phyloP scores from a whole-genome alignment of 2,329 filamentous ascomycete species.

The Fusarium chuoi region DNA sequence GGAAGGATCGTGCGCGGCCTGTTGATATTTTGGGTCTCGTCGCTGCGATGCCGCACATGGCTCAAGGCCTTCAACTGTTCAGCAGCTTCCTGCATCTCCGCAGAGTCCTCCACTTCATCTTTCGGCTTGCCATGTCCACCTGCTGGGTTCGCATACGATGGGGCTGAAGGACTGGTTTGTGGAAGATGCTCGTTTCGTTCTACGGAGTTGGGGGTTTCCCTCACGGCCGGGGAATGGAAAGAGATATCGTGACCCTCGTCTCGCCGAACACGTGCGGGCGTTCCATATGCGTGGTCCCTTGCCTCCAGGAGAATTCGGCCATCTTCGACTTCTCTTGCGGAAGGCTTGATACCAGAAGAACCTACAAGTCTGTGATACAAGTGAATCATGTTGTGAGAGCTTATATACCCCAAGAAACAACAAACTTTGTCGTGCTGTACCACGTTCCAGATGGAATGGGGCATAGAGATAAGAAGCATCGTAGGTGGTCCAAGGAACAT shows the following conservation, averaged over 20 bases:
- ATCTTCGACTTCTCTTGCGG: slow-evolving; percentile 65
- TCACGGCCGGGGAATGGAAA: slow-evolving; percentile 38
- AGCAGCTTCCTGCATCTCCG: slow-evolving; percentile 75
- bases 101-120: slow-evolving; percentile 65
- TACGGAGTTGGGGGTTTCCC: slow-evolving; percentile 36
- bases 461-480: slow-evolving; percentile 74
- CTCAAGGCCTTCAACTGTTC: slow-evolving; percentile 74
- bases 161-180: slow-evolving; percentile 45
- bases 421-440: slow-evolving; percentile 75
- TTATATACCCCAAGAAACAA: slow-evolving; percentile 72
- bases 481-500: slow-evolving; percentile 76
- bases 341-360: slow-evolving; percentile 55
- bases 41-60: slow-evolving; percentile 67
- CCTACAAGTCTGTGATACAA: slow-evolving; percentile 69
- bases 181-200: slow-evolving; percentile 41
- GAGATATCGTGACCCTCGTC: slow-evolving; percentile 45
- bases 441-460: slow-evolving; percentile 70
- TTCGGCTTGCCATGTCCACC: slow-evolving; percentile 46
- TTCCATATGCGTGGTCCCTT: slow-evolving; percentile 56
- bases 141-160: slow-evolving; percentile 34
- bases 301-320: slow-evolving; percentile 66
- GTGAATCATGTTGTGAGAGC: slow-evolving; percentile 73
- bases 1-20: slow-evolving; percentile 53
- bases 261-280: slow-evolving; percentile 44
- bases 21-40: slow-evolving; percentile 51